Evolutionary conservation across 176 grass and related monocot species (phyloP).

Genomic region (Oryza longistaminata): DNA sequence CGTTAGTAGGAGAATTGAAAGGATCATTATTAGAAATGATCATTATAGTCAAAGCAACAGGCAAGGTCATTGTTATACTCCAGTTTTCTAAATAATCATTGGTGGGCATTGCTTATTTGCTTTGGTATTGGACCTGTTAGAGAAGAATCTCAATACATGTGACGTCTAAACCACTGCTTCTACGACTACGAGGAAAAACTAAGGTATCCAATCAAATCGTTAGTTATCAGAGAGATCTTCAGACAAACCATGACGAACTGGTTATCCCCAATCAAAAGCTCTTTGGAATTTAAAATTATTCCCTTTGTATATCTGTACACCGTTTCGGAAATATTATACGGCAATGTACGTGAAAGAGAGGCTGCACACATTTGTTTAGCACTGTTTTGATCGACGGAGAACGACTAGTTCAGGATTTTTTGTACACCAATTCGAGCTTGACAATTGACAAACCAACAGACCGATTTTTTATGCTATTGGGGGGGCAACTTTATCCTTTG

Average conservation of each 20-base stretch:
- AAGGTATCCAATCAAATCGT: neutral
- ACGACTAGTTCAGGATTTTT: neutral
- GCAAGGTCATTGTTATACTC: constrained; percentile 8
- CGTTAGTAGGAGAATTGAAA: neutral
- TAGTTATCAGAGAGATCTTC: neutral
- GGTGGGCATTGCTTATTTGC: no score
- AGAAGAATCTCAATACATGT: neutral
- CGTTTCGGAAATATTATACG: neutral
- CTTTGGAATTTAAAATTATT: neutral
- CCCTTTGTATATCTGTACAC: neutral
- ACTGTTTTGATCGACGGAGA: neutral
- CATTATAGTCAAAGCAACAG: constrained; percentile 8
- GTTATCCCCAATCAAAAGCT: neutral
- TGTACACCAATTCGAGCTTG: constrained; percentile 26
- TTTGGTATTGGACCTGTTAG: neutral
- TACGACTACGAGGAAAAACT: neutral
- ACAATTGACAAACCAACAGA: neutral
- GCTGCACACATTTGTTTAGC: neutral
- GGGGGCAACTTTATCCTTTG: constrained; percentile 1
- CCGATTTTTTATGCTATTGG: neutral
- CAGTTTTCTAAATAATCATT: neutral
- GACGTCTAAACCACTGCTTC: neutral
- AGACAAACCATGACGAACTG: neutral
- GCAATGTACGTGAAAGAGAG: neutral
- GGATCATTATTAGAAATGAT: neutral